phyloP scores from a whole-genome alignment of 208 protist genomes.

The Angomonas deanei region DNA sequence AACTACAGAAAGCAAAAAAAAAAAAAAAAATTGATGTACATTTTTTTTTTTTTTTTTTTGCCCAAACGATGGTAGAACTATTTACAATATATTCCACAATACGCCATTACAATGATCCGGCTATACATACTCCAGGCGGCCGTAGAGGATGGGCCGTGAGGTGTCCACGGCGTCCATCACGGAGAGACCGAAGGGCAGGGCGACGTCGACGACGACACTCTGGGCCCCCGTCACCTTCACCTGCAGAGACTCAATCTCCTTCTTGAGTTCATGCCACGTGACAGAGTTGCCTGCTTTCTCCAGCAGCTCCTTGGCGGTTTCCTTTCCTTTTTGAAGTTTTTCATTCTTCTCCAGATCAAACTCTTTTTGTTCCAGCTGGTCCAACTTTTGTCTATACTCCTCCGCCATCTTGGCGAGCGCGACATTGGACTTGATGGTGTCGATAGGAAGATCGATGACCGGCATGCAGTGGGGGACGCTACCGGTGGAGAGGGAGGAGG shows the following conservation, averaged over 20 bases:
- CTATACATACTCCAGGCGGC: constrained; percentile 11
- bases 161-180: constrained; percentile 6
- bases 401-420: constrained; percentile 16
- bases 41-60: constrained; percentile 12
- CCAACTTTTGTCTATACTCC: constrained; percentile 11
- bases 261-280: neutral
- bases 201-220: constrained; percentile 19
- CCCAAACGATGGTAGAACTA: neutral
- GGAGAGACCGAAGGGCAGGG: constrained; percentile 31
- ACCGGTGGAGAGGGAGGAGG: constrained; percentile 32
- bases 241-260: neutral
- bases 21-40: constrained; percentile 5
- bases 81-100: neutral
- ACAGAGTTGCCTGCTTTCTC: neutral
- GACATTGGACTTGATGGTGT: constrained; percentile 37
- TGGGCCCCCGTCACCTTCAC: constrained; percentile 9
- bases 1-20: neutral
- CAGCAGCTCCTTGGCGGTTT: constrained; percentile 2
- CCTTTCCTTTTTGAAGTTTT: neutral
- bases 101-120: neutral
- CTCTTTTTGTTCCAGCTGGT: neutral
- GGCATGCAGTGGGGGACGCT: constrained; percentile 33
- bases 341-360: neutral
- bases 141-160: constrained; percentile 27
- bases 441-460: constrained; percentile 36